Conservation (phyloP, 768 basidiomycete species). For the Harrya chromipes region DNA sequence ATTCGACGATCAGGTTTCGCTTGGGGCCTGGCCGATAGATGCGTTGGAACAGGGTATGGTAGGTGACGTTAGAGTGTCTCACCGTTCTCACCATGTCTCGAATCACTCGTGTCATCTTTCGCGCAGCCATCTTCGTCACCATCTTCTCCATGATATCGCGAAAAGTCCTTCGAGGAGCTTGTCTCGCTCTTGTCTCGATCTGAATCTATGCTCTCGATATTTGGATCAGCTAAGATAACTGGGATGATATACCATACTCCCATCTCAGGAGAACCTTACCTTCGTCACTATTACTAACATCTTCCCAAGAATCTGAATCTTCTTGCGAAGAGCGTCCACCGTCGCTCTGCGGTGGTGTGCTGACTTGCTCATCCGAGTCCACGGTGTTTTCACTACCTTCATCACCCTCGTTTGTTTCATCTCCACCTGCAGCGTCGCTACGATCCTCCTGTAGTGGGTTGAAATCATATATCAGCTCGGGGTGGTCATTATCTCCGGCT, state of each 20-base stretch:
- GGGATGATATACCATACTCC: not conserved
- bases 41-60: not conserved
- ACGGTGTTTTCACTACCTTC: not conserved
- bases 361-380: not conserved
- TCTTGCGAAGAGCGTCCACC: not conserved
- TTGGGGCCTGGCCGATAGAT: not conserved
- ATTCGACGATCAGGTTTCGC: not conserved
- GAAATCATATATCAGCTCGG: no score
- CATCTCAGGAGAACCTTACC: not conserved
- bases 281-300: not conserved
- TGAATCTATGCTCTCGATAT: not conserved
- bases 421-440: no score
- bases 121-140: not conserved
- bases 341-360: not conserved
- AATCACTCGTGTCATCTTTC: not conserved
- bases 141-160: not conserved
- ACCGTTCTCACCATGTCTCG: not conserved
- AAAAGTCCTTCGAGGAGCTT: not conserved
- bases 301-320: slow-evolving; percentile 1
- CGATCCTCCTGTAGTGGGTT: no score
- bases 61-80: not conserved
- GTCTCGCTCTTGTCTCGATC: not conserved
- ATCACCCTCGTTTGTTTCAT: not conserved
- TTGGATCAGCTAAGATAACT: not conserved
- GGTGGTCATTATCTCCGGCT: no score